Base-by-base conservation (phyloP, 2,329 filamentous ascomycete species). In the Scytalidium sp. region DNA sequence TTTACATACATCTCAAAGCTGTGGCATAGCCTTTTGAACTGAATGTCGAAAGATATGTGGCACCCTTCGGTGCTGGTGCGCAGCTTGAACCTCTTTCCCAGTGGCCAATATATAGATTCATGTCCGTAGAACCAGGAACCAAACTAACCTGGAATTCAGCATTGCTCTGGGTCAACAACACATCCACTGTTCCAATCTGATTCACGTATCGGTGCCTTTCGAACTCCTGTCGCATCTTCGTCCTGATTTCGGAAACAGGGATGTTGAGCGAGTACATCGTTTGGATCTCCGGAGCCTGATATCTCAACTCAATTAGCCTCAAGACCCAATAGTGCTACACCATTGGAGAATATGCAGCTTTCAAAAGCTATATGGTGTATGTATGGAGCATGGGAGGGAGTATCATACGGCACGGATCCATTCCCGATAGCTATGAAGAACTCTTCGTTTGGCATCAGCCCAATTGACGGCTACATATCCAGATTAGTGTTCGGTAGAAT, bases 201-300 rank as follows among this genome's bases (percentile, higher is more conserved):
- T 88, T 89, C 60, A 96, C 91, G 69, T 88, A 97, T 78, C 94
- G 82, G 75, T 97, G 87, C 67, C 90, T 83, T 79, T 99, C 94
- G 69, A 97, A 99, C 69, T 99, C 92, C 75, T 97, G 88, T 69
- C 94, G 84, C 70, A 97, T 88, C 75, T 95, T 93, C 52, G 93
- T 95, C 62, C 94, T 88, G 67, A 99, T 85, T 56, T 82, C 79
- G 39, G 93, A 88, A 47, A 97, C 85, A 47, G 93, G 91, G 66
- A 96, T 83, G 68, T 89, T 90, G 65, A 99, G 78, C 55, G 88
- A 88, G 83, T 99, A 99, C 90, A 97, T 96, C 55, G 84, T 88
- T 72, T 97, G 94, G 67, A 99, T 93, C 70, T 97, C 92, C 54
- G 94, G 93, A 39, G 91, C 91, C 94, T 99, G 68, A n/a, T 49